Evolutionary conservation across 1,284 basidiomycete species (phyloP), one percentile per base, ranked within the genome.

Genomic region (Afroboletus lepidellus): DNA sequence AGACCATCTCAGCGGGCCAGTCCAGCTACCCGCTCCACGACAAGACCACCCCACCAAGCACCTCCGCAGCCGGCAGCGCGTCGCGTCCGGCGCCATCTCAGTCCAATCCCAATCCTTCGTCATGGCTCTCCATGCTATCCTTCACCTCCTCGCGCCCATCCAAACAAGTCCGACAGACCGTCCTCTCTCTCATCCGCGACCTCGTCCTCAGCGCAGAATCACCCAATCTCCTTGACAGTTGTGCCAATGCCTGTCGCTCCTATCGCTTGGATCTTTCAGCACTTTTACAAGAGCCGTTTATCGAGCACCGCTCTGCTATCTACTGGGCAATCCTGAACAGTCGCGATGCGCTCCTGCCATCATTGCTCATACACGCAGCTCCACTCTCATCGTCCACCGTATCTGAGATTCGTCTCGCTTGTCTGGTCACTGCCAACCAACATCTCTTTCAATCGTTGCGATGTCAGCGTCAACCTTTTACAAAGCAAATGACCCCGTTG

Each of bases 241-340:
- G 81, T 58, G 64, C 66, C 18, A 74, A 74, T 24, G 76, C 76
- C 1, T 82, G 80, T 56, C 58, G 57, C 16, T 58, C 68, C 0
- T 72, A 74, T 25, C 60, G 60, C 23, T 52, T 81, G 16, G 67
- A 74, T 16, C 65, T 81, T 27, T 66, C 79, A 0, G 56, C 70
- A 0, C 64, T 87, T 30, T 65, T 87, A 8, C 85, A 87, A 59
- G 80, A 85, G 37, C 74, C 69, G 37, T 80, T 70, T n/a, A 80
- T 87, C 43, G 85, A 87, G 61, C 74, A 72, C 0, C 82, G 83
- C 57, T 80, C 80, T 0, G 80, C 84, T 0, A 60, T 88, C 2
- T 87, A 87, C 56, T 89, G 86, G 86, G 81, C 80, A 0, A 81
- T 88, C 55, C 66, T 88, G 25, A 86, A 82, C 51, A 71, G 69